Evolutionary conservation across 306 rosid genomes (phyloP).

Genomic region (Gleditsia sinensis): DNA sequence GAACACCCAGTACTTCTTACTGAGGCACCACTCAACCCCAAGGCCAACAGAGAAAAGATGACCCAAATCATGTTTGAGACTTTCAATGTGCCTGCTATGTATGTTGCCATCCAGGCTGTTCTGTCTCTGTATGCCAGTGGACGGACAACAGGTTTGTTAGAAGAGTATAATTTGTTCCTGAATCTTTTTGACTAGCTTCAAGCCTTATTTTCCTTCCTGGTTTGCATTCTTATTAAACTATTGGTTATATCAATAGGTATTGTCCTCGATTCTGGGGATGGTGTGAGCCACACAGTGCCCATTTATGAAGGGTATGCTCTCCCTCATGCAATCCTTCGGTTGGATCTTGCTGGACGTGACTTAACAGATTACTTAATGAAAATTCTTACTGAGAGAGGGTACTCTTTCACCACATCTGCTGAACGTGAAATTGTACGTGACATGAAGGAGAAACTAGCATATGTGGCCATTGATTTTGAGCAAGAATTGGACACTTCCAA

Average conservation of each 20-base stretch:
- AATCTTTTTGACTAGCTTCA: neutral
- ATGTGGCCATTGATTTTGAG: conserved; percentile 52
- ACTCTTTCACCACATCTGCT: conserved; percentile 49
- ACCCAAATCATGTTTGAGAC: conserved; percentile 52
- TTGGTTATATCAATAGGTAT: conserved; percentile 40
- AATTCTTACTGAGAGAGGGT: conserved; percentile 56
- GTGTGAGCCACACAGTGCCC: conserved; percentile 60
- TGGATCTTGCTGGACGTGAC: conserved; percentile 59
- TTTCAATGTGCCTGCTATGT: conserved; percentile 45
- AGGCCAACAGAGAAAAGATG: conserved; percentile 59
- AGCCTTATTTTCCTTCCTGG: neutral
- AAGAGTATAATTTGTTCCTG: neutral
- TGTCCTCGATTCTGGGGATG: conserved; percentile 56
- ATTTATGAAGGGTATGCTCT: conserved; percentile 56
- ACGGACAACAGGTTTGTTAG: conserved; percentile 49
- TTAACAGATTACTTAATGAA: conserved; percentile 48
- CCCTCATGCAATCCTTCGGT: conserved; percentile 54
- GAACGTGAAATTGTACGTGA: conserved; percentile 58
- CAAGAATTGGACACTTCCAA: conserved; percentile 50
- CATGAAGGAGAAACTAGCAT: conserved; percentile 54
- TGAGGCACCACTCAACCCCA: conserved; percentile 56
- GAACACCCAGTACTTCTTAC: conserved; percentile 57
- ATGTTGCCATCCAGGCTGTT: conserved; percentile 46
- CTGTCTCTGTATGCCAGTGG: conserved; percentile 56
- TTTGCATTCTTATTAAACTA: neutral